Evolutionary conservation across 306 rosid genomes (phyloP), one percentile per base, ranked within the genome.

Genomic region (Gastrolobium villosum): DNA sequence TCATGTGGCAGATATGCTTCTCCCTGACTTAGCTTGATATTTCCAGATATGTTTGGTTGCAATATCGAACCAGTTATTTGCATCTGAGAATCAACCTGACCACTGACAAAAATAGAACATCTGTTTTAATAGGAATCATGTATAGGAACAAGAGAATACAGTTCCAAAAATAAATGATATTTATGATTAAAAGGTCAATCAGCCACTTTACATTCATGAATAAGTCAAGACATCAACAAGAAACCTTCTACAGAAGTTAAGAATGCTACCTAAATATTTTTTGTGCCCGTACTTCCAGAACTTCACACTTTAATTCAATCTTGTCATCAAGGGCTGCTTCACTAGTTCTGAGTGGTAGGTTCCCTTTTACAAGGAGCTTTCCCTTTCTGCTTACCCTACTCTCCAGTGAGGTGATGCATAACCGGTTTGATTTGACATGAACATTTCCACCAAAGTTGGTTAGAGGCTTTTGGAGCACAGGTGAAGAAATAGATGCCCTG

Each of bases 1-100:
- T 94, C 98, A 50, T 94, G 98, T 8, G 98, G 98, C 65, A 94
- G 84, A 88, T 94, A 94, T 84, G 98, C 98, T 86, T 94, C 98
- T 79, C 98, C 98, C 3, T 87, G 96, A 88, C 98, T 90, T 84
- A 92, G 76, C 86, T 94, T 92, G 69, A 94, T 88, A 65, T 76
- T 92, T 75, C 96, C 98, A 79, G 98, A 89, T 54, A 93, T 91
- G 76, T 88, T 88, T 57, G 93, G 98, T 90, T 92, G 92, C 87
- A 92, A 87, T 69, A 94, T 90, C 5, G 98, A 94, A 72, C 98
- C 98, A 68, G 94, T 89, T 84, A 94, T 92, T 88, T 94, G 97
- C 90, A 94, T 76, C 82, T 92, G 96, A 67, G 98, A 85, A 85
- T 94, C 98, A 82, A 94, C 97, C 89, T 92, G 98, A 73, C 96